phyloP scores from a whole-genome alignment of 2,329 filamentous ascomycete genomes.

The Phialemonium atrogriseum region DNA sequence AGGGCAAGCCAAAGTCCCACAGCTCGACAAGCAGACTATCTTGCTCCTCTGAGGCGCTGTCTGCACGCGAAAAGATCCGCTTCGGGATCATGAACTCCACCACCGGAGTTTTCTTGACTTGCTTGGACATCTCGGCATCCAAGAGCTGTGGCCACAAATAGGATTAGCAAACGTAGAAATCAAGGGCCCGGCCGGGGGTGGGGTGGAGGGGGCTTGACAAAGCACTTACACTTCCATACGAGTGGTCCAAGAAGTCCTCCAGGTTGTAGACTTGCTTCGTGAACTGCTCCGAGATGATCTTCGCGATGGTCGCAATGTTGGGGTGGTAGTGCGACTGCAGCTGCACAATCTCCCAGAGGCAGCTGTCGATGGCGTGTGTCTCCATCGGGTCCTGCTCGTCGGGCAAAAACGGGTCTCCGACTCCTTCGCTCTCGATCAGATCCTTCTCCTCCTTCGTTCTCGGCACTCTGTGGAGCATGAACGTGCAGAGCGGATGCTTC shows the following conservation, averaged over 20 bases:
- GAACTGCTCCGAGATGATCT: conserved; percentile 93
- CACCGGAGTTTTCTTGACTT: conserved; percentile 77
- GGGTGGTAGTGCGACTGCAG: conserved; percentile 92
- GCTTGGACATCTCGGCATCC: conserved; percentile 74
- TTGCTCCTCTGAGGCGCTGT: conserved; percentile 34
- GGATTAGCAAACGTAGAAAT: conserved; percentile 25
- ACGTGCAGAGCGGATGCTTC: conserved; percentile 81
- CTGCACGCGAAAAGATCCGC: conserved; percentile 58
- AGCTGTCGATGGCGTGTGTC: conserved; percentile 83
- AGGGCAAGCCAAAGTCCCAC: conserved; percentile 44
- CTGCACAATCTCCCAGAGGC: conserved; percentile 89
- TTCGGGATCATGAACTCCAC: conserved; percentile 94
- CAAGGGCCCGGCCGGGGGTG: too few relatives aligned
- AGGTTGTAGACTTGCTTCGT: conserved; percentile 91
- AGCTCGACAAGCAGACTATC: conserved; percentile 51
- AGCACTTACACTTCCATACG: conserved; percentile 69
- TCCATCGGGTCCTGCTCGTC: conserved; percentile 74
- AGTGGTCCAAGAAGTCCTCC: conserved; percentile 97
- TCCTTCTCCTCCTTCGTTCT: conserved; percentile 49
- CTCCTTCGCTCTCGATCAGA: conserved; percentile 50
- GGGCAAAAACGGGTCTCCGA: conserved; percentile 67
- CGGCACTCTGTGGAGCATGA: conserved; percentile 82
- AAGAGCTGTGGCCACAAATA: conserved; percentile 55
- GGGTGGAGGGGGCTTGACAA: too few relatives aligned
- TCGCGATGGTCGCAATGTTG: conserved; percentile 87